Conservation (phyloP, 805 yeast species). For the Kazachstania taianensis region DNA sequence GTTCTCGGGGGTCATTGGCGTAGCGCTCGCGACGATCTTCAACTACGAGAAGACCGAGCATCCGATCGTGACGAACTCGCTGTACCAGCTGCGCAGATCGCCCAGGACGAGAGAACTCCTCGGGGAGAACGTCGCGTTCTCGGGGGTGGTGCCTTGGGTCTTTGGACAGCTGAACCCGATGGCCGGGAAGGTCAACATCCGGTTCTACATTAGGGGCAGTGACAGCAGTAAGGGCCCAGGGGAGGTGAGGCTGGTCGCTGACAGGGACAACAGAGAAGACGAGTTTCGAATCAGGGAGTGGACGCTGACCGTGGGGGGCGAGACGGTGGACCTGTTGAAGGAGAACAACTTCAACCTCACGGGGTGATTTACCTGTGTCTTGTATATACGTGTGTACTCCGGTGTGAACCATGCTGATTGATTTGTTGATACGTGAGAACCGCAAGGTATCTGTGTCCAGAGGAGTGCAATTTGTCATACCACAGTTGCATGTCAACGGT, state of each 20-base stretch:
- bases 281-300: slow-evolving; percentile 54
- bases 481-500: no score
- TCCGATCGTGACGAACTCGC: slow-evolving; percentile 77
- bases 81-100: slow-evolving; percentile 77
- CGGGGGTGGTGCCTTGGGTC: slow-evolving; percentile 74
- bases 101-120: slow-evolving; percentile 47
- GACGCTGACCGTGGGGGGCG: slow-evolving; percentile 44
- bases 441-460: no score
- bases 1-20: slow-evolving; percentile 45
- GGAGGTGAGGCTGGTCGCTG: slow-evolving; percentile 56
- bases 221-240: slow-evolving; percentile 44
- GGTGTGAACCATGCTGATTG: no score
- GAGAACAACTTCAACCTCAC: slow-evolving; percentile 29
- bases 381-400: no score
- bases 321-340: slow-evolving; percentile 37
- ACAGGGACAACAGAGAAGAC: slow-evolving; percentile 47
- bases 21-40: slow-evolving; percentile 57
- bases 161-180: slow-evolving; percentile 77
- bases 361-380: no score
- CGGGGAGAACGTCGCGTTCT: slow-evolving; percentile 69
- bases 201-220: slow-evolving; percentile 61
- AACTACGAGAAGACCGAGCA: slow-evolving; percentile 89
- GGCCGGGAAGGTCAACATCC: slow-evolving; percentile 66
- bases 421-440: no score
- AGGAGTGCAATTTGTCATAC: no score